Evolutionary conservation across 2,329 filamentous ascomycete species (phyloP).

Genomic region (Cadophora gregata): DNA sequence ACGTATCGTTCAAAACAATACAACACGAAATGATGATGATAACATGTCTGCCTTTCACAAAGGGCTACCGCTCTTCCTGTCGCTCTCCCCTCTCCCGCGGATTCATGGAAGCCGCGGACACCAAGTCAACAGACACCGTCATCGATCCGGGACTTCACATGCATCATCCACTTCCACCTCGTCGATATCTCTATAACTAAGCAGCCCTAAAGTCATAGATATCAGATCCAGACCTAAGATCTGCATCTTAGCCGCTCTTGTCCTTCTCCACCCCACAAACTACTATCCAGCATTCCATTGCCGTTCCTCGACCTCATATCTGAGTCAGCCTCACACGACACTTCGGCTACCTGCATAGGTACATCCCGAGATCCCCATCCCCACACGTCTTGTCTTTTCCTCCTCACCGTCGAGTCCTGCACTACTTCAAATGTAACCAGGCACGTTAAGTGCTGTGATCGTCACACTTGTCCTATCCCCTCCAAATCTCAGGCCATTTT

Average conservation of each 20-base stretch:
- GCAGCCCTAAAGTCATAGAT: neutral
- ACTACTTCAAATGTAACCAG: neutral
- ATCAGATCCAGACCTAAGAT: constrained; percentile 4
- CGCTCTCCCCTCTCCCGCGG: neutral
- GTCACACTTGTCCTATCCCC: neutral
- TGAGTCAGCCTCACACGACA: constrained; percentile 17
- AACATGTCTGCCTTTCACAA: no score
- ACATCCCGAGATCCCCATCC: no score
- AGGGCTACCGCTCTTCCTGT: neutral
- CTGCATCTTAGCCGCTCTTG: constrained; percentile 6
- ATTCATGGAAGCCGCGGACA: neutral
- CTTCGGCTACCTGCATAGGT: constrained; percentile 11
- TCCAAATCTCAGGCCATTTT: neutral
- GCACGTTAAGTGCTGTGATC: neutral
- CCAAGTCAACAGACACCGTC: neutral
- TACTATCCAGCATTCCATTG: neutral
- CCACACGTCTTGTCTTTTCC: neutral
- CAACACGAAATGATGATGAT: no score
- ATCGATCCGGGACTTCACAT: neutral
- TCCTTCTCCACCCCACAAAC: constrained; percentile 4
- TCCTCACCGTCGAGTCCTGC: neutral
- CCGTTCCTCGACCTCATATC: neutral
- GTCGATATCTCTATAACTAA: neutral
- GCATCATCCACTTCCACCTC: neutral
- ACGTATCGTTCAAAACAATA: no score